Evolutionary conservation across 805 yeast species (phyloP), one percentile per base, ranked within the genome.

Genomic region (Lipomyces anomalus): DNA sequence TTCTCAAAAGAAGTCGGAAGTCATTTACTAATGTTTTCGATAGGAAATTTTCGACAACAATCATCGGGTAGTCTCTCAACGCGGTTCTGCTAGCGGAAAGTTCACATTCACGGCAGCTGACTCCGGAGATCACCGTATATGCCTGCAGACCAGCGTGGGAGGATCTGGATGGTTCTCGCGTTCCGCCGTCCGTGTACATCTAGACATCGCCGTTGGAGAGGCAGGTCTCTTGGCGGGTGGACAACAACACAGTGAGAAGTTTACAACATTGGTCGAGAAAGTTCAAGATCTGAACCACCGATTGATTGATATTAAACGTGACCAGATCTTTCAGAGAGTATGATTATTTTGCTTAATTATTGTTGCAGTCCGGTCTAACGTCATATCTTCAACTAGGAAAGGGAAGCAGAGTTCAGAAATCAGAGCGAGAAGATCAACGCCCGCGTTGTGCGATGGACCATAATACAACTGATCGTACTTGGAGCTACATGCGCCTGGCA

Each of bases 71-170:
- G 80, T 80, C 30, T 64, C 72, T 48, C 95, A 86, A 63, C 77
- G 72, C 58, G 77, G 80, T 22, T 55, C 72, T 2, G 68, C 84
- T 9, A 65, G 63, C 33, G 84, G 87, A 13, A 81, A 80, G 50
- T 84, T 86, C 64, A 74, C 88, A 24, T 88, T 85, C 70, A 82
- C 89, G 9, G 84, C 96, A 1, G 67, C 79, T 38, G 95, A 84
- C 43, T 70, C 82, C 7, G 96, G 96, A 32, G 94, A 84, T 62
- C 96, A 88, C 70, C 73, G 74, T 58, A 73, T 89, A 57, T 88
- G 97, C 67, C 68, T 88, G 64, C 79, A 79, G 34, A 79, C 79
- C n/a, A 58, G 26, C 32, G 44, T 64, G 37, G 56, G 60, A 30
- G 48, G 52, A 23, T 61, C 65, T 38, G 86, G 84, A 43, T 83